These are phyloP conservation scores for Blastobotrys parvus DNA, from an alignment of 805 yeast species.

Conservation along the genomic window DNA sequence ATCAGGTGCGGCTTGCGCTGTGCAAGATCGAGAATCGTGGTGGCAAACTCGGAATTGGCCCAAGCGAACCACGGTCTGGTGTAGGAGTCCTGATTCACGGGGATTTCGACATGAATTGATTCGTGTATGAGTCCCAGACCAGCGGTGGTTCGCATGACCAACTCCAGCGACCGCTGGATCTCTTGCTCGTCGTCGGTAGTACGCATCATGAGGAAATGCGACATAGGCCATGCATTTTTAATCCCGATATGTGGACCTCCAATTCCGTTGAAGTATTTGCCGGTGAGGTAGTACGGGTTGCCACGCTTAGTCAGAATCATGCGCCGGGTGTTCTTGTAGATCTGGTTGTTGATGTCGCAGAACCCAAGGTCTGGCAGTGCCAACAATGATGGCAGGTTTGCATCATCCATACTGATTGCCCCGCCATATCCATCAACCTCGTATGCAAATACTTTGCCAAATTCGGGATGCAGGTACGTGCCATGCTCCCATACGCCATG, in stretches of 20 bases:
- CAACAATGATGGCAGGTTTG: conserved; percentile 66
- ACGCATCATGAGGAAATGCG: conserved; percentile 57
- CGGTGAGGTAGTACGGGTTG: conserved; percentile 65
- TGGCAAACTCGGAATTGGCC: conserved; percentile 85
- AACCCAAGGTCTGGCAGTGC: conserved; percentile 73
- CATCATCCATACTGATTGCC: conserved; percentile 73
- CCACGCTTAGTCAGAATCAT: conserved; percentile 60
- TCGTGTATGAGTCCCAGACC: conserved; percentile 77
- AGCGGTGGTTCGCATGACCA: conserved; percentile 51
- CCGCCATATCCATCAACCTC: conserved; percentile 88
- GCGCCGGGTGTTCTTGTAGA: conserved; percentile 66
- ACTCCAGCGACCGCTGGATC: conserved; percentile 39
- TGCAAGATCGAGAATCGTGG: conserved; percentile 69
- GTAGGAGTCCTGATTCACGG: conserved; percentile 22
- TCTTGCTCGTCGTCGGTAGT: conserved; percentile 66
- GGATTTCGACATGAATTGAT: conserved; percentile 50
- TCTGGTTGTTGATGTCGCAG: conserved; percentile 37
- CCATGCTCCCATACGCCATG: conserved; percentile 58
- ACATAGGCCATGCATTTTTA: conserved; percentile 80
- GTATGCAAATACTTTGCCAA: conserved; percentile 75
- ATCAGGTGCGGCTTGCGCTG: conserved; percentile 61
- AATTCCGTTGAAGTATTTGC: conserved; percentile 56
- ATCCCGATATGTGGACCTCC: conserved; percentile 88
- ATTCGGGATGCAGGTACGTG: conserved; percentile 52
- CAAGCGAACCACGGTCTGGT: conserved; percentile 87